Evolutionary conservation across 805 yeast species (phyloP), one percentile per base, ranked within the genome.

Genomic region (Hanseniaspora pseudoguilliermondii): DNA sequence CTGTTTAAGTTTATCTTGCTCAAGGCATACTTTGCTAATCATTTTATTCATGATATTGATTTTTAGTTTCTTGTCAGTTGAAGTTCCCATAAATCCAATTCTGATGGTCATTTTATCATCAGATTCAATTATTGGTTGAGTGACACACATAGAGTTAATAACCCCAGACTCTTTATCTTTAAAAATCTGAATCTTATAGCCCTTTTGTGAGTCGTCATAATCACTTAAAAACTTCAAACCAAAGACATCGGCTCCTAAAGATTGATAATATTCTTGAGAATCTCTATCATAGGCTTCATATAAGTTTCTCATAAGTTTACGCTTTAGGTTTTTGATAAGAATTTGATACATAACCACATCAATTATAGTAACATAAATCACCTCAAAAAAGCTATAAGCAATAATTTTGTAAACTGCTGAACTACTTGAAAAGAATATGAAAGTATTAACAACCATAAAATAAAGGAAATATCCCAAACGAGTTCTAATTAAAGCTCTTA

Each of bases 81-180:
- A 29, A 6, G 56, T 46, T 15, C 56, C 56, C 23, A 53, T 46
- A 21, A 53, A 53, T n/a, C 56, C 56, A 39, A 53, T 36, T 16
- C 10, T 29, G 16, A 53, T 46, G 4, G 23, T 32, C 11, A 53
- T 29, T 27, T 46, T 13, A 20, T 46, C 56, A 3, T 53, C 50
- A 9, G 8, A 8, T 8, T 44, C 56, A 3, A 8, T 16, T 8
- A 46, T 11, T 29, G 56, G 50, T 27, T 53, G 32, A 13, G 29
- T 16, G 21, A 53, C 50, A 42, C 56, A 53, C 11, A 53, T 27
- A 16, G 50, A 38, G 32, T 53, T 53, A 2, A 53, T 20, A 5
- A 18, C 25, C 11, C 10, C n/a, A 8, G 56, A 46, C 4, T 25
- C 16, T 39, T 46, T 53, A 39, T 53, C 56, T 11, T 39, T 53